Conservation (phyloP, 2,329 filamentous ascomycete genomes). For the Botryosphaeria dothidea region DNA sequence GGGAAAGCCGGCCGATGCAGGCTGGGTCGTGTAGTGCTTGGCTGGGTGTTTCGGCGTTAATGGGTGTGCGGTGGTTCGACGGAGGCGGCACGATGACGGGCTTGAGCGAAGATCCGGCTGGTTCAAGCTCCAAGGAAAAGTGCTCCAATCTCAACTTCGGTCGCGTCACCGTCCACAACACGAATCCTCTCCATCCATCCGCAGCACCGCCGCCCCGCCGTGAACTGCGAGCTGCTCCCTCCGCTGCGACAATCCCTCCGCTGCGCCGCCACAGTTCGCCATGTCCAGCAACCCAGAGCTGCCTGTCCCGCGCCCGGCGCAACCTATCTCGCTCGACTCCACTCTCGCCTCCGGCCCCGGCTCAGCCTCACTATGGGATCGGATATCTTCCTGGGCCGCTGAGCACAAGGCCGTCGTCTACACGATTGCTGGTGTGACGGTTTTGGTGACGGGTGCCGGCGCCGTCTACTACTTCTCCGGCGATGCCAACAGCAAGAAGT, state of each 20-base stretch:
- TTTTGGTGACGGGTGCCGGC: conserved; percentile 88
- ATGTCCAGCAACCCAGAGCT: conserved; percentile 42
- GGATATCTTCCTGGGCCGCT: conserved; percentile 85
- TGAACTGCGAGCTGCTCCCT: not conserved
- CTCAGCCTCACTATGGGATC: conserved; percentile 80
- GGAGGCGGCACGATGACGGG: conserved; percentile 14
- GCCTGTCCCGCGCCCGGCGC: conserved; percentile 27
- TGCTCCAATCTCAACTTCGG: conserved; percentile 8
- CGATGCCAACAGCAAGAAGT: conserved; percentile 50
- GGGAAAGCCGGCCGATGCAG: conserved; percentile 1
- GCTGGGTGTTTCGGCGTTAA: conserved; percentile 13
- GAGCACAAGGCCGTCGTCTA: conserved; percentile 96
- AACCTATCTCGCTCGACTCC: conserved; percentile 20
- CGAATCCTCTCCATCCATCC: conserved; percentile 14
- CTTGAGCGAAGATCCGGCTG: conserved; percentile 16
- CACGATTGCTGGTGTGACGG: conserved; percentile 90
- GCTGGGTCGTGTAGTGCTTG: not conserved
- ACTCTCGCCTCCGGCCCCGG: conserved; percentile 43
- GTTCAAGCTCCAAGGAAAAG: conserved; percentile 19
- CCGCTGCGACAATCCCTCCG: not conserved
- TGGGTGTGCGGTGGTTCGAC: conserved; percentile 12
- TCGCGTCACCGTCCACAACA: conserved; percentile 12
- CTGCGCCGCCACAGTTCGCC: conserved; percentile 25
- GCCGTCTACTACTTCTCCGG: conserved; percentile 85
- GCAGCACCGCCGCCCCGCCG: not conserved